phyloP scores from a whole-genome alignment of 371 early-diverging fungal species.

The Cokeromyces recurvatus region DNA sequence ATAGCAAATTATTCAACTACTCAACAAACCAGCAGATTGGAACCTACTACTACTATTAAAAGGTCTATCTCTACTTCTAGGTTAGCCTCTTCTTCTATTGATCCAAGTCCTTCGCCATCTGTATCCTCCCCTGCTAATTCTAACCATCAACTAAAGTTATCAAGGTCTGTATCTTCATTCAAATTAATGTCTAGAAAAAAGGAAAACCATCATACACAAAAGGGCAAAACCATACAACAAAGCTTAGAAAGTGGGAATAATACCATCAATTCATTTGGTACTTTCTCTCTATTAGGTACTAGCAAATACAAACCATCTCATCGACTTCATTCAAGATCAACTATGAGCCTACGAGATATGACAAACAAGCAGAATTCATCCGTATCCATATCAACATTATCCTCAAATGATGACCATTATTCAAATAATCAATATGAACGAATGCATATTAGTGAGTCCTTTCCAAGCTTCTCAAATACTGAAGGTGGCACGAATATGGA shows the following conservation, averaged over 20 bases:
- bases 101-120: conserved; percentile 20
- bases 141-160: conserved; percentile 9
- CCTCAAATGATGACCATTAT: conserved; percentile 13
- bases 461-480: conserved; percentile 6
- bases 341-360: conserved; percentile 8
- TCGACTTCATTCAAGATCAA: conserved; percentile 1
- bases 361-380: conserved; percentile 13
- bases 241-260: no score
- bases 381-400: conserved; percentile 23
- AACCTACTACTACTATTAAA: conserved; percentile 4
- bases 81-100: conserved; percentile 17
- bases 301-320: conserved; percentile 14
- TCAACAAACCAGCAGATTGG: not conserved
- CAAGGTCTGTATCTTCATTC: conserved; percentile 25
- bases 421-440: conserved; percentile 1
- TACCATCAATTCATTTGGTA: conserved; percentile 13
- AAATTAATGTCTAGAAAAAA: conserved; percentile 11
- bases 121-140: conserved; percentile 22
- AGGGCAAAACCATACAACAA: conserved; percentile 3
- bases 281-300: conserved; percentile 18
- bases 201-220: conserved; percentile 5
- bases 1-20: no score
- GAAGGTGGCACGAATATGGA: conserved; percentile 47
- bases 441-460: conserved; percentile 7
- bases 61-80: conserved; percentile 27